Base-by-base conservation (phyloP, 169 alveolate genomes). In the Eimeria mitis region DNA sequence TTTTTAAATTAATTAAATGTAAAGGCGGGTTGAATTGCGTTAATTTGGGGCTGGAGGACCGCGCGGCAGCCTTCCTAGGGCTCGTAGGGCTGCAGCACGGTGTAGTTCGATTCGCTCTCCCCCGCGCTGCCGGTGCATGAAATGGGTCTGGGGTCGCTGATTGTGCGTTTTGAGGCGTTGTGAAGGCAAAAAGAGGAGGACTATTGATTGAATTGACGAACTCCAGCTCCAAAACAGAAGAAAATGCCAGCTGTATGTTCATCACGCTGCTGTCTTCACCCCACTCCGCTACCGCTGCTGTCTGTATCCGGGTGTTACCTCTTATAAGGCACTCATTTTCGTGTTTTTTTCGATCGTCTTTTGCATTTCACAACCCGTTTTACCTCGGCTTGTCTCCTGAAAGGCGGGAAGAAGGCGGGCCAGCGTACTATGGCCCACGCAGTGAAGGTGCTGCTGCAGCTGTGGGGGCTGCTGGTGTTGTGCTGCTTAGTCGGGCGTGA, bases 221-320 rank as follows among this genome's bases (percentile, higher is more conserved):
- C 14, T 34, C 61, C 9, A 37, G 54, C 49, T 85, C 42, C 63
- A 14, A 59, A 59, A 21, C 70, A 49, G 79, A 71, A n/a, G 70
- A 85, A 85, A 85, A 85, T 85, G 92, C 92, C 92, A 71, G 68
- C 92, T 21, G 92, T 85, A 85, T 37, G 92, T 85, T 59, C 42
- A 49, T 13, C 56, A 52, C 59, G 73, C 92, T 59, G 81, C 54
- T 63, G 79, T 49, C 76, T 85, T 31, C 92, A 40, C 92, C 92
- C 92, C 92, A 85, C 92, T 44, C 92, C 68, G 70, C 79, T 44
- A 37, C 79, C 81, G 92, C 79, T 56, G 79, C 68, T 56, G 92
- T 61, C 92, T 85, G 92, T 61, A 71, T 40, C 81, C 52, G 52
- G 54, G 81, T 71, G 81, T 16, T 71, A 71, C 81, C 81, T 71